phyloP scores from a whole-genome alignment of 768 basidiomycete genomes.

The Suillus hirtellus region DNA sequence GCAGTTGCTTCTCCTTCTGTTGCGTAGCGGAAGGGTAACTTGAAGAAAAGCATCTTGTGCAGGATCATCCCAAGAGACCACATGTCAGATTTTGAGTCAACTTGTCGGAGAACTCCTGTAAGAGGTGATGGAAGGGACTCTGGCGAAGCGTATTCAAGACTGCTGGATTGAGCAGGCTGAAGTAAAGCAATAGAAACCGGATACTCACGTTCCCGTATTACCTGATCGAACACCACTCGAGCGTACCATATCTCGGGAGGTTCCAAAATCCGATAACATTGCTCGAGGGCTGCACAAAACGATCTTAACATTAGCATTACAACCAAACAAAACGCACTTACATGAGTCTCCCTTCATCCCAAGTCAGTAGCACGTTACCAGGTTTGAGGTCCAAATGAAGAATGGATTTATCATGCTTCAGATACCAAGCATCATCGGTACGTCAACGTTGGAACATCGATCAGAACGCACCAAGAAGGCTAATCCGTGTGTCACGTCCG shows the following conservation, averaged over 20 bases:
- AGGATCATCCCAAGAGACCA: constrained; percentile 98
- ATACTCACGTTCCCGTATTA: constrained; percentile 91
- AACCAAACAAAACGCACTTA: constrained; percentile 34
- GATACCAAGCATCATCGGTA: constrained; percentile 12
- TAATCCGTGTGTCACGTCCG: constrained; percentile 84
- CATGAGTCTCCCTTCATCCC: constrained; percentile 86
- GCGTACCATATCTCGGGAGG: constrained; percentile 86
- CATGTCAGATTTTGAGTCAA: constrained; percentile 91
- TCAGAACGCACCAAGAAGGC: constrained; percentile 69
- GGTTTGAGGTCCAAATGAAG: constrained; percentile 94
- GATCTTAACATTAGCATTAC: neutral
- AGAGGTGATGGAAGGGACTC: constrained; percentile 76
- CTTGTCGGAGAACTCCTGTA: constrained; percentile 64
- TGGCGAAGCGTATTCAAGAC: constrained; percentile 86
- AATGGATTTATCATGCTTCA: constrained; percentile 79
- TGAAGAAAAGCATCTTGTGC: constrained; percentile 90
- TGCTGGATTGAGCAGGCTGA: constrained; percentile 23
- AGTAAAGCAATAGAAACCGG: constrained; percentile 4
- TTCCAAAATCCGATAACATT: constrained; percentile 96
- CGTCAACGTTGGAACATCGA: neutral
- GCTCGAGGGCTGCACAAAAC: constrained; percentile 68
- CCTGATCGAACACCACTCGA: constrained; percentile 72
- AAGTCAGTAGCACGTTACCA: constrained; percentile 89
- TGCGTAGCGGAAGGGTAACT: constrained; percentile 79
- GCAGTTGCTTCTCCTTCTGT: constrained; percentile 55